Evolutionary conservation across 73 alveolate genomes (phyloP).

Genomic region (Stentor coeruleus): DNA sequence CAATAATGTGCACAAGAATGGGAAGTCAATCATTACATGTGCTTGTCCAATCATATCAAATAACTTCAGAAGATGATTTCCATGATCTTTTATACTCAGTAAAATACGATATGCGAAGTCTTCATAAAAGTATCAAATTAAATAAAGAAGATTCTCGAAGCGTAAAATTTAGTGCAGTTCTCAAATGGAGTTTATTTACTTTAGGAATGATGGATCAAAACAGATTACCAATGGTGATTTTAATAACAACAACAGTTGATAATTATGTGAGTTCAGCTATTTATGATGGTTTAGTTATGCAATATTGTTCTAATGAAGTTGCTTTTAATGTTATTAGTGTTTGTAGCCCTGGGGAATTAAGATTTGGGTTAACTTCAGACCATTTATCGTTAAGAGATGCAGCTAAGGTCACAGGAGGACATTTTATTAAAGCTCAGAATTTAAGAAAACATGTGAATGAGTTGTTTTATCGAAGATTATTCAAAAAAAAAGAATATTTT

Average conservation of each 20-base stretch:
- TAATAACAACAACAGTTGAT: neutral
- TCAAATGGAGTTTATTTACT: constrained; percentile 14
- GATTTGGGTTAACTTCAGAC: neutral
- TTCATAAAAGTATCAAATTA: too few relatives aligned
- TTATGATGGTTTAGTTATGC: constrained; percentile 24
- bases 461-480: neutral
- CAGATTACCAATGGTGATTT: neutral
- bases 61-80: neutral
- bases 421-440: neutral
- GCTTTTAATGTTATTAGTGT: neutral
- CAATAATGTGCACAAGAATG: constrained; percentile 5
- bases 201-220: neutral
- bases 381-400: neutral
- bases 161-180: neutral
- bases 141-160: neutral
- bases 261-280: neutral
- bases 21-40: neutral
- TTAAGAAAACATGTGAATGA: neutral
- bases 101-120: neutral
- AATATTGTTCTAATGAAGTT: constrained; percentile 4
- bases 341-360: neutral
- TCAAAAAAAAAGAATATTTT: neutral
- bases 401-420: constrained; percentile 9
- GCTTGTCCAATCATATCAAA: constrained; percentile 1
- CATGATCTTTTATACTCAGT: neutral